Conservation (phyloP, 208 protist genomes). For the Tritrichomonas foetus region DNA sequence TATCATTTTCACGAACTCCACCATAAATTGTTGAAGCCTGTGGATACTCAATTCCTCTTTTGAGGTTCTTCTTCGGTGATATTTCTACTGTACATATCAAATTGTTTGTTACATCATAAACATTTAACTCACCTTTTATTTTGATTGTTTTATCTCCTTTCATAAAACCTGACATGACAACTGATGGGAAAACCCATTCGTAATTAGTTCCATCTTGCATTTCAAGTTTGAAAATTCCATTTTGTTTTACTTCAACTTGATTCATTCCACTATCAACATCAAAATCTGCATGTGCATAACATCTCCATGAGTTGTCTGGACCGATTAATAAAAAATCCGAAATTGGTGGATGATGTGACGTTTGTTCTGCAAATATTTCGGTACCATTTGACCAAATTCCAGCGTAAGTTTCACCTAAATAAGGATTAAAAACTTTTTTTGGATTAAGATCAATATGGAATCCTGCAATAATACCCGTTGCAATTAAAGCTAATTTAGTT, state of each 20-base stretch:
- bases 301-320: constrained; percentile 33
- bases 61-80: not conserved
- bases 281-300: not conserved
- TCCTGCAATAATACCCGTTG: not conserved
- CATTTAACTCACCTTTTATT: not conserved
- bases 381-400: constrained; percentile 33
- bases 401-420: constrained; percentile 40
- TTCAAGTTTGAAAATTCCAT: not conserved
- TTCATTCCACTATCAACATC: not conserved
- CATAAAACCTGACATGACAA: not conserved
- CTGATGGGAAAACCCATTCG: not conserved
- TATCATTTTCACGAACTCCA: no score
- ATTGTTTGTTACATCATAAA: not conserved
- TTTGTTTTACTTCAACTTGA: not conserved
- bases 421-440: constrained; percentile 40
- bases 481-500: not conserved
- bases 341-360: constrained; percentile 46
- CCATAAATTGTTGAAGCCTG: no score
- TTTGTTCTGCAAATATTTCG: constrained; percentile 43
- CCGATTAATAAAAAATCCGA: constrained; percentile 40
- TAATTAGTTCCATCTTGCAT: not conserved
- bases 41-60: not conserved
- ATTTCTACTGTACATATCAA: not conserved
- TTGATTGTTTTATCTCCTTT: not conserved
- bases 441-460: not conserved